Evolutionary conservation across 2,329 filamentous ascomycete species (phyloP), one percentile per base, ranked within the genome.

Genomic region (Pleurostoma richardsiae): DNA sequence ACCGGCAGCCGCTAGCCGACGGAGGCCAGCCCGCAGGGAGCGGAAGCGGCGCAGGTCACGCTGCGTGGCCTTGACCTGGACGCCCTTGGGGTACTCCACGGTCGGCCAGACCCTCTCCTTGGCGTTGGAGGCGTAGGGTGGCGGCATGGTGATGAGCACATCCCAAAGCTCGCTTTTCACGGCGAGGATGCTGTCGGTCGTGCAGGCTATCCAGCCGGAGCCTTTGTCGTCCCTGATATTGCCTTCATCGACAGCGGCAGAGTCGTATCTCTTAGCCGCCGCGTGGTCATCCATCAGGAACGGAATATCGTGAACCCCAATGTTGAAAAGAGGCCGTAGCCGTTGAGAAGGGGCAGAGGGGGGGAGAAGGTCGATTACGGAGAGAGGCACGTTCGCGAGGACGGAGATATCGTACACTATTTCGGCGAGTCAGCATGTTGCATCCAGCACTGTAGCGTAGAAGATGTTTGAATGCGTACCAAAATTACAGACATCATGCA

Each of bases 361-460:
- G 26, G 85, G 80, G n/a, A 96, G 73, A 10, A 85, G 69, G 44
- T 90, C 82, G 48, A 79, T 74, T 40, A 90, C 78, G 30, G 86
- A 82, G 36, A 85, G 76, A 29, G 94, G 90, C 40, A 97, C 85
- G 56, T 90, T 95, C 40, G 91, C 90, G 31, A 99, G 75, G 45
- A 97, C 79, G n/a, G 92, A 96, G 44, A 97, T 80, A 63, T 94
- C 83, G 68, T 97, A 99, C 52, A 97, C 94, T 92, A 52, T 19
- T 26, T n/a, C 8, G 51, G 28, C 52, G 57, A 47, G 58, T 66
- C 44, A 59, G 46, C 19, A 19, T 19, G 19, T 19, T 2, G 19
- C 19, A 19, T 19, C 19, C 19, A 19, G 19, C 19, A 19, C 19
- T 19, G 19, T 19, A 19, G 19, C 19, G 19, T 19, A 19, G 19